phyloP scores from a whole-genome alignment of 2,329 filamentous ascomycete genomes.

The Fusarium compactum region DNA sequence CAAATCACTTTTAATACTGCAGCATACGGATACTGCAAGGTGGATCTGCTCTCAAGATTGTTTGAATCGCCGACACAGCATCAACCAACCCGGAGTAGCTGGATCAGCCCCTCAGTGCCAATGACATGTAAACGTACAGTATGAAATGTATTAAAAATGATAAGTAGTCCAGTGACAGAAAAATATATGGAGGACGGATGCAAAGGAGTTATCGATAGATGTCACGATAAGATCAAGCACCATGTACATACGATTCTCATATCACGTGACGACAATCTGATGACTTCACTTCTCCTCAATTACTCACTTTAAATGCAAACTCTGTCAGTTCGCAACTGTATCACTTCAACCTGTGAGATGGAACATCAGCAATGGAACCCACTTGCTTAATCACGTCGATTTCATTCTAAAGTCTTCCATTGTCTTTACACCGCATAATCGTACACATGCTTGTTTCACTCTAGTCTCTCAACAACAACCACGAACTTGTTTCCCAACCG shows the following conservation, averaged over 20 bases:
- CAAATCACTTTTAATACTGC: not conserved
- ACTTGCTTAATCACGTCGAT: not conserved
- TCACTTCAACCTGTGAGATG: not conserved
- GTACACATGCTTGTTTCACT: constrained; percentile 7
- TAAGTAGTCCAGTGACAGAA: rapidly evolving
- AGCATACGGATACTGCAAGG: not conserved
- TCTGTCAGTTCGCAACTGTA: constrained; percentile 9
- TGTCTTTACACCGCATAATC: not conserved
- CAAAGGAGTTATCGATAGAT: not conserved
- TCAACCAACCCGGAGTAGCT: not conserved
- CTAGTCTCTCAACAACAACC: constrained; percentile 13
- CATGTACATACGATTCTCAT: not conserved
- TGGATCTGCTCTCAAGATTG: not conserved
- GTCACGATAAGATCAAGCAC: not conserved
- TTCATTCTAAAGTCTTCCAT: not conserved
- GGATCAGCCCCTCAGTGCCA: not conserved
- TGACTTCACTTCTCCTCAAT: constrained; percentile 33
- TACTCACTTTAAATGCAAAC: constrained; percentile 9
- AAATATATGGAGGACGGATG: too few species aligned
- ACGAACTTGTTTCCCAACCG: constrained; percentile 2
- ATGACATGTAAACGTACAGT: too few species aligned
- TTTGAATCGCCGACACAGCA: not conserved
- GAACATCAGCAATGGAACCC: not conserved
- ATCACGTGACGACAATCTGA: constrained; percentile 24
- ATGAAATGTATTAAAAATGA: not conserved